Evolutionary conservation across 768 basidiomycete genomes (phyloP).

Genomic region (Pleurotus citrinopileatus): DNA sequence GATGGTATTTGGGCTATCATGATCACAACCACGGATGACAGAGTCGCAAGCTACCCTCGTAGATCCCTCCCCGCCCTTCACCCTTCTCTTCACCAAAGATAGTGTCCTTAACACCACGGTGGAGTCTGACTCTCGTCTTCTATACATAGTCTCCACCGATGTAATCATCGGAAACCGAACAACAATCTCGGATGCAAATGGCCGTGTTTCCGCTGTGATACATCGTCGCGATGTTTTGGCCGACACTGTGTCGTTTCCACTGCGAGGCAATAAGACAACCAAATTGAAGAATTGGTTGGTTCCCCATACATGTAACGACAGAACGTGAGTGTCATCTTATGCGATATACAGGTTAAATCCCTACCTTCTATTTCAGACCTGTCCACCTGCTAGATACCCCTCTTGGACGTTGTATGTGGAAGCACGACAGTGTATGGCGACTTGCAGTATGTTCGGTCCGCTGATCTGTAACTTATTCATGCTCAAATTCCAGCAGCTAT

Average conservation of each 20-base stretch:
- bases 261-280: neutral
- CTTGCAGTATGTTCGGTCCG: neutral
- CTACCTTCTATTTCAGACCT: too few relatives aligned
- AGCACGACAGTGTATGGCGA: neutral
- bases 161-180: neutral
- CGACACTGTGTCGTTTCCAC: slow-evolving; percentile 1
- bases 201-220: neutral
- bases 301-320: neutral
- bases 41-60: neutral
- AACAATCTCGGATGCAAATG: slow-evolving; percentile 1
- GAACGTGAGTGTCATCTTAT: neutral
- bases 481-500: neutral
- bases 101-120: neutral
- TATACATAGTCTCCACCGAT: neutral
- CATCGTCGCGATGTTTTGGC: neutral
- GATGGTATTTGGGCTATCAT: too few relatives aligned
- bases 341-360: neutral
- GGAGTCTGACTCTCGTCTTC: neutral
- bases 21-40: neutral
- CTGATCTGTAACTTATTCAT: neutral
- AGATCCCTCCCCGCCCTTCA: neutral
- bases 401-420: neutral
- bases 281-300: slow-evolving; percentile 2
- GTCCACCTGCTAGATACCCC: neutral
- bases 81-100: neutral